Evolutionary conservation across 1,284 basidiomycete genomes (phyloP).

Genomic region (Xerocomus cyaneibrunnescens): DNA sequence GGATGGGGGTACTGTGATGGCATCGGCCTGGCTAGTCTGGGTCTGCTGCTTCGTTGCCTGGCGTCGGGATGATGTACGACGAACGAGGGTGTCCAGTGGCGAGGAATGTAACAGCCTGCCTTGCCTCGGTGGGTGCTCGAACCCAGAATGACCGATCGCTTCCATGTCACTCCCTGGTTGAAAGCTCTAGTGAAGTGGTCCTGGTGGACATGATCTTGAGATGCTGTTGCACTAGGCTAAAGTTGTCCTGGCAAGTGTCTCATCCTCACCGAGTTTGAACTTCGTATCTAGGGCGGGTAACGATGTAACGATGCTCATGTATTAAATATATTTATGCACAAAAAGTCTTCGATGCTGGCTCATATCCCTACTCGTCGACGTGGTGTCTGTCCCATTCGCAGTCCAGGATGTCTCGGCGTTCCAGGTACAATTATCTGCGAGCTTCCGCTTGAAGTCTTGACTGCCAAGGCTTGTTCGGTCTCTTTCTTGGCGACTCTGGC

Average conservation of each 20-base stretch:
- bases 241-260: background rate
- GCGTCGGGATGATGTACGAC: slow-evolving; percentile 41
- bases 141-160: slow-evolving; percentile 7
- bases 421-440: slow-evolving; percentile 77
- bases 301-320: background rate
- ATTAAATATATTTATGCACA: background rate
- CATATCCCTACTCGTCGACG: slow-evolving; percentile 52
- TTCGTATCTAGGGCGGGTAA: slow-evolving; percentile 8
- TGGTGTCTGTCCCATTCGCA: slow-evolving; percentile 61
- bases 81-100: slow-evolving; percentile 43
- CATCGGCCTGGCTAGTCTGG: slow-evolving; percentile 1
- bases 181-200: slow-evolving; percentile 2
- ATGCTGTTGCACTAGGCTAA: background rate
- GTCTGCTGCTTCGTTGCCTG: slow-evolving; percentile 10
- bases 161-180: slow-evolving; percentile 22
- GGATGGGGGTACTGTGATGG: slow-evolving; percentile 3
- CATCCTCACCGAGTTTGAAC: background rate
- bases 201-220: slow-evolving; percentile 11
- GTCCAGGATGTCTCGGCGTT: slow-evolving; percentile 76
- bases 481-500: slow-evolving; percentile 61
- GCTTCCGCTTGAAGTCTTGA: slow-evolving; percentile 56
- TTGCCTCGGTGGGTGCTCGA: slow-evolving; percentile 20
- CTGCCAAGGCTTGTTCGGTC: slow-evolving; percentile 62
- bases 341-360: slow-evolving; percentile 3
- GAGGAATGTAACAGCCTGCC: slow-evolving; percentile 34